Evolutionary conservation across 2,329 filamentous ascomycete species (phyloP).

Genomic region (Epicoccum sorghinum): DNA sequence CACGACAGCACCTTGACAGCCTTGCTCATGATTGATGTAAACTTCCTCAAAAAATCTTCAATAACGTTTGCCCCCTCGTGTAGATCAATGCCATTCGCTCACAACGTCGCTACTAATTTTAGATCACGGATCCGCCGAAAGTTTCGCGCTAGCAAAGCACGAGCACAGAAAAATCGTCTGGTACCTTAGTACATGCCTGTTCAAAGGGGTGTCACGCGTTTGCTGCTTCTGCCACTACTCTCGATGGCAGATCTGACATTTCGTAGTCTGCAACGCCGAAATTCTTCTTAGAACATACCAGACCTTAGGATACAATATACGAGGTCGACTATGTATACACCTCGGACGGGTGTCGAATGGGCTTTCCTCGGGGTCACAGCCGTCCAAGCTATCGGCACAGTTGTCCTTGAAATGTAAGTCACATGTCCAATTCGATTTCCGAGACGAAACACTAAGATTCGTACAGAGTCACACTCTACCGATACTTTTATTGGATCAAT

Average conservation of each 20-base stretch:
- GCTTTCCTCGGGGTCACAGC: conserved; percentile 22
- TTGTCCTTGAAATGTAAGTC: conserved; percentile 22
- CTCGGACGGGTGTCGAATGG: conserved; percentile 16
- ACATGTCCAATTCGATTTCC: background rate
- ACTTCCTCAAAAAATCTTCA: too few species aligned
- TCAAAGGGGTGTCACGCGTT: background rate
- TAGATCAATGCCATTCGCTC: background rate
- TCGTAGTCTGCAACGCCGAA: too few species aligned
- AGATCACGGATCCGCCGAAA: background rate
- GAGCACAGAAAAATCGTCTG: conserved; percentile 2
- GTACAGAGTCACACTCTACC: conserved; percentile 17
- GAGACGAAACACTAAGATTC: background rate
- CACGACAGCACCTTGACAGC: too few species aligned
- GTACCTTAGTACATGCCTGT: background rate
- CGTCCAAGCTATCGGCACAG: conserved; percentile 18
- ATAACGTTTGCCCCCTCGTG: background rate
- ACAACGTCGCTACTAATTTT: background rate
- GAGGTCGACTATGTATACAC: conserved; percentile 1
- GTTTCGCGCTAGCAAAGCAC: conserved; percentile 4
- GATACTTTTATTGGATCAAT: conserved; percentile 27
- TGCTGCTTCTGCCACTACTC: background rate
- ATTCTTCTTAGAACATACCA: background rate
- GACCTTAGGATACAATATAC: background rate
- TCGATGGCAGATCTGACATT: background rate
- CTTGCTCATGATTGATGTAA: too few species aligned